These are phyloP conservation scores for Phytophthora rubi DNA, from an alignment of 352 stramenopile species.

Conservation along the genomic window DNA sequence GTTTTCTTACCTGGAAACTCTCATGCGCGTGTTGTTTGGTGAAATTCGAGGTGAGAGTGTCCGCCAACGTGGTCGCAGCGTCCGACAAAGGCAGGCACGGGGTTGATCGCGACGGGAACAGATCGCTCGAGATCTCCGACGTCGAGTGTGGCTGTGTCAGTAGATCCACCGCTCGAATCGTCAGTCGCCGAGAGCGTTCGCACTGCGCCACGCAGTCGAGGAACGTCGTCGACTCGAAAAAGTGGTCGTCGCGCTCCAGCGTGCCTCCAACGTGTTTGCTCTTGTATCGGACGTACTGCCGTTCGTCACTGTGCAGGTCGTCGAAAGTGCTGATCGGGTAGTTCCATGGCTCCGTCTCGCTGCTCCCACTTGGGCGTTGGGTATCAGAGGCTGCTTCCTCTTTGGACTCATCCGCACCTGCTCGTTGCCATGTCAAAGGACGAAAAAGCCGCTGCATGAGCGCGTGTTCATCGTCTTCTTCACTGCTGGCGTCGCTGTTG, in stretches of 20 bases:
- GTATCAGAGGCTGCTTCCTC: neutral
- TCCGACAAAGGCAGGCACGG: constrained; percentile 30
- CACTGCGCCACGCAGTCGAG: constrained; percentile 73
- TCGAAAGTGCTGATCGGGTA: constrained; percentile 74
- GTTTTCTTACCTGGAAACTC: constrained; percentile 39
- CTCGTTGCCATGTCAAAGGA: constrained; percentile 6
- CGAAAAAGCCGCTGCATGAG: constrained; percentile 41
- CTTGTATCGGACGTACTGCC: constrained; percentile 65
- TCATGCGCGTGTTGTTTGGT: constrained; percentile 38
- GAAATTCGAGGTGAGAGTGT: constrained; percentile 51
- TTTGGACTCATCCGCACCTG: neutral
- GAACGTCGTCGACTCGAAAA: constrained; percentile 69
- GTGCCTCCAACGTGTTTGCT: constrained; percentile 62
- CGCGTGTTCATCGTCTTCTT: constrained; percentile 21
- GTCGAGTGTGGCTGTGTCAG: constrained; percentile 16
- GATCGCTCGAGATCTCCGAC: neutral
- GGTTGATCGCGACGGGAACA: constrained; percentile 17
- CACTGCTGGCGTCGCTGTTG: neutral
- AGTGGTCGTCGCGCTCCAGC: constrained; percentile 68
- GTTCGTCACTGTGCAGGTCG: constrained; percentile 60
- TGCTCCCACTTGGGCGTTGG: constrained; percentile 11
- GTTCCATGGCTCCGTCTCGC: constrained; percentile 57
- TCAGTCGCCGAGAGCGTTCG: constrained; percentile 66
- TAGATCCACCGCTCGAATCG: constrained; percentile 59
- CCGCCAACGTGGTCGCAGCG: constrained; percentile 24